A percentile compares a stretch with the other conserved stretches of the same genome.
phyloP scores from a whole-genome alignment of 2,329 filamentous ascomycete species.

The Sporothrix pseudoabietina region DNA sequence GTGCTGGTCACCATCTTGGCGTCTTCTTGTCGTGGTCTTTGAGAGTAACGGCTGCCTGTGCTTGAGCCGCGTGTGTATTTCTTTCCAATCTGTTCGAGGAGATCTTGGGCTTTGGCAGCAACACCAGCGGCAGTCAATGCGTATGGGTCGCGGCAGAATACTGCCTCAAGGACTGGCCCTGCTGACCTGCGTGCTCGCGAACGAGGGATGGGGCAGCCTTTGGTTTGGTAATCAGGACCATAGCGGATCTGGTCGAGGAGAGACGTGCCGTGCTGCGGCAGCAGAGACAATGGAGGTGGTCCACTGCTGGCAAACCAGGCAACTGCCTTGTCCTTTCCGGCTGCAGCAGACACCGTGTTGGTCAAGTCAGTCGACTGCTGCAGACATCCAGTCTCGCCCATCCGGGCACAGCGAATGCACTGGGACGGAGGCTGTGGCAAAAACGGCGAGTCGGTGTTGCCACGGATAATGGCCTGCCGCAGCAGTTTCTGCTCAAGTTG shows the following conservation, averaged over 20 bases:
- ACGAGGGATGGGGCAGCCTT: background rate
- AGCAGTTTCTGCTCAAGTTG: slow-evolving; percentile 25
- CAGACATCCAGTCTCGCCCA: slow-evolving; percentile 30
- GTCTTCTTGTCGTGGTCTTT: background rate
- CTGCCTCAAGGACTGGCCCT: slow-evolving; percentile 25
- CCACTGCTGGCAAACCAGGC: slow-evolving; percentile 34
- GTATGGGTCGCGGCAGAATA: slow-evolving; percentile 32
- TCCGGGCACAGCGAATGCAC: slow-evolving; percentile 31
- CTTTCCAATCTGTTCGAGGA: slow-evolving; percentile 22
- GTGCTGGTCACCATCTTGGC: too few relatives aligned
- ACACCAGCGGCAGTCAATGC: slow-evolving; percentile 23
- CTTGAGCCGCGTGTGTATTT: background rate
- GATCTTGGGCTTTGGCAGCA: slow-evolving; percentile 1
- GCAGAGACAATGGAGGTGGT: slow-evolving; percentile 31
- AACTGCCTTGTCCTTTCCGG: background rate
- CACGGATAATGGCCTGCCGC: slow-evolving; percentile 15
- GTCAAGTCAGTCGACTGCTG: slow-evolving; percentile 33
- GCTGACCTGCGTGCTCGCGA: too few relatives aligned
- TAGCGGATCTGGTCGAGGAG: slow-evolving; percentile 26
- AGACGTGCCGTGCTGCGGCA: slow-evolving; percentile 30
- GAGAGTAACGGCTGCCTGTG: background rate
- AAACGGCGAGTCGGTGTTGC: slow-evolving; percentile 29
- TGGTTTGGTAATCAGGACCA: background rate
- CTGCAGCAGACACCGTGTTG: background rate
- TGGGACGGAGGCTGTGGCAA: slow-evolving; percentile 24